Evolutionary conservation across 495 filamentous ascomycete genomes (phyloP), one percentile per base, ranked within the genome.

Genomic region (Hypomontagnella submonticulosa): DNA sequence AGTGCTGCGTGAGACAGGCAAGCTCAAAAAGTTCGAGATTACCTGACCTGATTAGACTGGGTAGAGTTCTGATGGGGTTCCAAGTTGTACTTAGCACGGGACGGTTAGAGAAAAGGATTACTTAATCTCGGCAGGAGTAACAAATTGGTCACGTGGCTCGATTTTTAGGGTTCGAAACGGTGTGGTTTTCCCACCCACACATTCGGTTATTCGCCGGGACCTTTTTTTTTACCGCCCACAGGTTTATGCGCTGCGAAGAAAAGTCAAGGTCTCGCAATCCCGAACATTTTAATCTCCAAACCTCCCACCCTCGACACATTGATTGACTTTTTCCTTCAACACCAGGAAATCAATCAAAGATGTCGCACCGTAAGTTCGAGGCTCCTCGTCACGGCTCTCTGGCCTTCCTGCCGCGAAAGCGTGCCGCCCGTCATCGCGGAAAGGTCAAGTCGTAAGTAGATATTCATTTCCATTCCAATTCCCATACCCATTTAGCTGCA

Each of bases 351-450:
- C 72, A 74, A 73, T 74, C 61, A 63, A 73, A 72, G 48, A 83
- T 83, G 87, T 88, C 85, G 81, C 88, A 90, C 83, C 81, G 88
- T 81, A 91, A 93, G 84, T 93, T 85, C 83, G 90, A 86, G 76
- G 96, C 96, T 74, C 96, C 96, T 76, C 92, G 96, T 75, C 96
- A 99, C 85, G 96, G 93, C 83, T 97, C 93, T 71, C 85, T 99
- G 81, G 96, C 96, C 66, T 99, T 90, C 85, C 82, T 99, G 75
- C 96, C 96, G 57, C 86, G 96, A 77, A 99, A 99, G 93, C 89
- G 96, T 74, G 93, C 96, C 69, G 86, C 93, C 80, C 87, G 95
- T 76, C 94, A 99, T 82, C 85, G 96, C 71, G 96, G 95, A 79
- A 96, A 97, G 88, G 95, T 97, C 77, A 97, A 97, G 92, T 92